Evolutionary conservation across 768 basidiomycete species (phyloP).

Genomic region (Cystofilobasidium bisporidii): DNA sequence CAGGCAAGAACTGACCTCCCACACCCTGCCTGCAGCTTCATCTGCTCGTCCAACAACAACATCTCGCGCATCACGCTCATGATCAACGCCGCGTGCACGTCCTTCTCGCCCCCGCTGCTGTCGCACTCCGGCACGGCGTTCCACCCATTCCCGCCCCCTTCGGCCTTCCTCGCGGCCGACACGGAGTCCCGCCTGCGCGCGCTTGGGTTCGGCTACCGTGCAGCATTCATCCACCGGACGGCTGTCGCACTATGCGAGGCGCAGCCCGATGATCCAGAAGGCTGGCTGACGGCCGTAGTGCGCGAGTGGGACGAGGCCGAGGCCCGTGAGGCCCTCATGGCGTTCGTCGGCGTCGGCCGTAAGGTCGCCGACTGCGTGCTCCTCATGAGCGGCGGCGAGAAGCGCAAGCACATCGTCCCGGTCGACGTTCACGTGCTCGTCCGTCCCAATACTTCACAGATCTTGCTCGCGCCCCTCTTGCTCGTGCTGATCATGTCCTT

Average conservation of each 20-base stretch:
- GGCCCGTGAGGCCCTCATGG: conserved; percentile 62
- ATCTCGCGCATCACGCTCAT: conserved; percentile 89
- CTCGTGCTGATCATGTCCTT: no score
- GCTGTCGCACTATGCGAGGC: conserved; percentile 31
- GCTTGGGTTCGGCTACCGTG: conserved; percentile 92
- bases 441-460: neutral
- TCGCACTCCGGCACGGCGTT: conserved; percentile 41
- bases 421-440: conserved; percentile 85
- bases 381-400: conserved; percentile 87
- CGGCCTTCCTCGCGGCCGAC: conserved; percentile 51
- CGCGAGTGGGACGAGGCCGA: conserved; percentile 11
- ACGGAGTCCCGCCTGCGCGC: conserved; percentile 59
- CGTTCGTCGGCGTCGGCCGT: conserved; percentile 80
- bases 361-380: conserved; percentile 95
- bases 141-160: conserved; percentile 77
- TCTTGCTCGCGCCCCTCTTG: no score
- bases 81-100: conserved; percentile 67
- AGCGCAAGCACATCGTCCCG: conserved; percentile 71
- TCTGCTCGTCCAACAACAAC: conserved; percentile 96
- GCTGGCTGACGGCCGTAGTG: conserved; percentile 29
- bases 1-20: neutral
- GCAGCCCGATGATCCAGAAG: conserved; percentile 22
- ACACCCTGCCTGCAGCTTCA: no score
- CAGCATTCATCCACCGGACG: conserved; percentile 59
- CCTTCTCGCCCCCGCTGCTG: conserved; percentile 46